Conservation (phyloP, 139 green algal genomes). For the Haematococcus lacustris region DNA sequence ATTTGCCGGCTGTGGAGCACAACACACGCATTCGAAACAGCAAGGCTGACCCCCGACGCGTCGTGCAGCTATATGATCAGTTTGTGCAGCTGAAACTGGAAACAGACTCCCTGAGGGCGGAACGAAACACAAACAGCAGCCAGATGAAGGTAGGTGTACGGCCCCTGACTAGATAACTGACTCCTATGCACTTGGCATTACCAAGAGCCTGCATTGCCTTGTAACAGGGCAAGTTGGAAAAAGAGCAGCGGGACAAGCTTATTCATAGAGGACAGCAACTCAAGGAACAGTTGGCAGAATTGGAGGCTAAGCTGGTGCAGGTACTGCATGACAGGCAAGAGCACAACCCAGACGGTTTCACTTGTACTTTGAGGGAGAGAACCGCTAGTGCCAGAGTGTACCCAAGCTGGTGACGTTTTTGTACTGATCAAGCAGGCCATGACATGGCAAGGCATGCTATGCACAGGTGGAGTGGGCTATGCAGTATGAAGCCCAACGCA, state of each 20-base stretch:
- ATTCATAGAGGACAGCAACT: slow-evolving; percentile 80
- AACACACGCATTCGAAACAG: slow-evolving; percentile 69
- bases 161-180: too few relatives aligned
- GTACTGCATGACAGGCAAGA: slow-evolving; percentile 15
- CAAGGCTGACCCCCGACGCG: slow-evolving; percentile 57
- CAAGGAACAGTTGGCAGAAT: slow-evolving; percentile 74
- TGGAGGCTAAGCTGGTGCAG: slow-evolving; percentile 48
- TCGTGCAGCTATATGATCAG: slow-evolving; percentile 82
- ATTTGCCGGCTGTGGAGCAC: slow-evolving; percentile 56
- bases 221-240: slow-evolving; percentile 78
- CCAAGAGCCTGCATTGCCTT: too few relatives aligned
- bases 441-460: not conserved
- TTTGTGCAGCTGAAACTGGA: slow-evolving; percentile 55
- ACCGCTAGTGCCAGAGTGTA: not conserved
- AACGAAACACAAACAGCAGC: slow-evolving; percentile 79
- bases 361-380: not conserved
- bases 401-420: slow-evolving; percentile 24
- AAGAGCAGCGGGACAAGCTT: slow-evolving; percentile 56
- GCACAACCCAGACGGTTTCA: not conserved
- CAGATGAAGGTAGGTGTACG: slow-evolving; percentile 90
- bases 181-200: too few relatives aligned
- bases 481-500: slow-evolving; percentile 82
- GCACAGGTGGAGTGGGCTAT: slow-evolving; percentile 57
- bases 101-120: slow-evolving; percentile 58
- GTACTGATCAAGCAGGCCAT: slow-evolving; percentile 6